Evolutionary conservation across 2,329 filamentous ascomycete genomes (phyloP).

Genomic region (Trichophyton equinum): DNA sequence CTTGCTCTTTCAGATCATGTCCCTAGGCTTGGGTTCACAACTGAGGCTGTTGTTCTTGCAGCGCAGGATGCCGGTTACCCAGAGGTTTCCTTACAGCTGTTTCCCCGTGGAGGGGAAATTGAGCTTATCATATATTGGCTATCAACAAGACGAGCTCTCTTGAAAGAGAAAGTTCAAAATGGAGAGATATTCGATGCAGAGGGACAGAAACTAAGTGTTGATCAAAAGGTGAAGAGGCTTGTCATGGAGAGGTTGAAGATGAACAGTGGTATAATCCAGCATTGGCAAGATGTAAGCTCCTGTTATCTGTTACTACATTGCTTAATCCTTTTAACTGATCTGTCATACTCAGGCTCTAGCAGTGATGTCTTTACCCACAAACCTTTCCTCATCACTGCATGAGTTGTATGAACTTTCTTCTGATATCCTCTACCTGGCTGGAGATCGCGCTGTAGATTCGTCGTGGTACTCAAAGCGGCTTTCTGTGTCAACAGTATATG

Average conservation of each 20-base stretch:
- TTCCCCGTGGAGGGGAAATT: constrained; percentile 69
- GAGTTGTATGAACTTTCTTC: constrained; percentile 77
- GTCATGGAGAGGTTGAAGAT: constrained; percentile 64
- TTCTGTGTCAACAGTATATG: constrained; percentile 54
- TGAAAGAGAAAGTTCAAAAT: constrained; percentile 23
- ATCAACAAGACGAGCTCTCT: constrained; percentile 28
- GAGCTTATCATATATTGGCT: constrained; percentile 52
- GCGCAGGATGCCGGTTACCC: constrained; percentile 75
- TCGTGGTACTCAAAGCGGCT: constrained; percentile 75
- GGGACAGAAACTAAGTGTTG: constrained; percentile 35
- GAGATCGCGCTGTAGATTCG: constrained; percentile 67
- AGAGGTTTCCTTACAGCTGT: constrained; percentile 70
- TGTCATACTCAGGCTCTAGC: constrained; percentile 55
- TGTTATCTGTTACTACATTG: not conserved
- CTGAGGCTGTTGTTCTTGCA: constrained; percentile 58
- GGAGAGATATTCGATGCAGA: constrained; percentile 8
- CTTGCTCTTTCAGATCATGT: constrained; percentile 63
- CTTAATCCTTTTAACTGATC: not conserved
- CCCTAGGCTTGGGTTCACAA: constrained; percentile 70
- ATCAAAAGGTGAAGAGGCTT: constrained; percentile 55
- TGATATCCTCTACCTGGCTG: constrained; percentile 80
- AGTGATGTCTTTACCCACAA: constrained; percentile 73
- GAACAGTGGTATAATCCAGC: constrained; percentile 58
- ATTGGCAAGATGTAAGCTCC: constrained; percentile 70
- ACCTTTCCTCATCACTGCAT: constrained; percentile 60